These are phyloP conservation scores for Talaromyces nanjingensis DNA, from an alignment of 495 filamentous ascomycete genomes.

Conservation along the genomic window DNA sequence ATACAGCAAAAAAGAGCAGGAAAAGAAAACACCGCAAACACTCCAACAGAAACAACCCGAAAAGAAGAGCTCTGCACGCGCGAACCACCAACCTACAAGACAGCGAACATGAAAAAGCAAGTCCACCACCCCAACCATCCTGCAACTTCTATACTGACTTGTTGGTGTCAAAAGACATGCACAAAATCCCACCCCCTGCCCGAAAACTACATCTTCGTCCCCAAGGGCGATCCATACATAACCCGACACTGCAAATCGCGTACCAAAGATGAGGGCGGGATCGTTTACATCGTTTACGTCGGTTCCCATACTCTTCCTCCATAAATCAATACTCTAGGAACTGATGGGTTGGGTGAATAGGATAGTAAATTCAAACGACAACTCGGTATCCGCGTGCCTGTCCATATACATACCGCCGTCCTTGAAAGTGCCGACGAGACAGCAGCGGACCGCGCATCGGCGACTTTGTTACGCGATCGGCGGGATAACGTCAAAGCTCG, in stretches of 20 bases:
- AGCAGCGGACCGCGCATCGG: constrained; percentile 31
- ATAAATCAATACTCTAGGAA: too few relatives aligned
- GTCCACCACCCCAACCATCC: not conserved
- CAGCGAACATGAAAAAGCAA: not conserved
- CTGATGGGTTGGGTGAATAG: constrained; percentile 10
- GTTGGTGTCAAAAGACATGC: constrained; percentile 32
- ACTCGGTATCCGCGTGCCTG: constrained; percentile 42
- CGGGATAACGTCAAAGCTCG: constrained; percentile 25
- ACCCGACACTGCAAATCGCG: constrained; percentile 41
- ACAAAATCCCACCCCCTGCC: constrained; percentile 18
- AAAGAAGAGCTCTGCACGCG: not conserved
- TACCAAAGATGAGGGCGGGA: constrained; percentile 32
- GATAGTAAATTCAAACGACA: constrained; percentile 25
- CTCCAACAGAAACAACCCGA: not conserved
- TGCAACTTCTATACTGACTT: not conserved
- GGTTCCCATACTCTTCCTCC: constrained; percentile 11
- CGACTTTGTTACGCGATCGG: constrained; percentile 29
- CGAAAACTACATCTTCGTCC: constrained; percentile 39
- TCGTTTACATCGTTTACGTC: constrained; percentile 40
- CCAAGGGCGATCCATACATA: constrained; percentile 44
- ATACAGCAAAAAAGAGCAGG: not conserved
- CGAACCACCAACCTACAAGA: not conserved
- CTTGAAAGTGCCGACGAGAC: constrained; percentile 25
- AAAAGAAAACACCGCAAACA: not conserved
- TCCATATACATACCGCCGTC: constrained; percentile 27